Base-by-base conservation (phyloP, 192 early-diverging fungal species). In the Coemansia sp. region DNA sequence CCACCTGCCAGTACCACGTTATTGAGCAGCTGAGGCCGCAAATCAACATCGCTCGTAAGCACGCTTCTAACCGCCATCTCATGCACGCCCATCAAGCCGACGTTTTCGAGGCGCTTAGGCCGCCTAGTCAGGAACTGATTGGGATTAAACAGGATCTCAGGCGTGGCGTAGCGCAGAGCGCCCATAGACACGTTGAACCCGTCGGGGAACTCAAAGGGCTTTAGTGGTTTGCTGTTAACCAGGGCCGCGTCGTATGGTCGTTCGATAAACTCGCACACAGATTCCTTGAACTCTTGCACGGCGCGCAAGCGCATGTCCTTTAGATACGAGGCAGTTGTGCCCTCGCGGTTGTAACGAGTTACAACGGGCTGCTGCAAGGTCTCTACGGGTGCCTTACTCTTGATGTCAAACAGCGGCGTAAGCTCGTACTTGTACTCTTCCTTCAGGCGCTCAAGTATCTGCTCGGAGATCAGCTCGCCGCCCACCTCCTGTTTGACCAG, bases 251-350 rank as follows among this genome's bases (percentile, higher is more conserved):
- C 50, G 59, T 72, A 73, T 0, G 76, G 76, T 2, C 72, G 73
- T 63, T 79, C 81, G 40, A 77, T 59, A 13, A 96, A 88, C 70
- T 96, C 92, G 74, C 93, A 94, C 13, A 95, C 88, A 16, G 91
- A 87, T 64, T 99, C 96, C 71, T 99, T 99, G 78, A 92, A 96
- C 75, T 99, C 98, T 50, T 92, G 87, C 63, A 98, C 81, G 14
- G 88, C 89, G 48, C 91, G 87, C 84, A 87, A 77, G 31, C 91
- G 86, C 73, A 92, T 91, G 59, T 89, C 89, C 33, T 88, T 71
- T 48, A 95, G 87, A 77, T 87, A 99, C 41, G 81, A 83, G n/a
- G 29, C 64, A 0, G 75, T 75, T 6, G 73, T 69, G 16, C 66
- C 69, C 29, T 59, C 67, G 3, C 73, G 67, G 54, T 27, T 37